These are phyloP conservation scores for Yamadazyma kitorensis DNA, from an alignment of 805 yeast genomes.

Conservation along the genomic window DNA sequence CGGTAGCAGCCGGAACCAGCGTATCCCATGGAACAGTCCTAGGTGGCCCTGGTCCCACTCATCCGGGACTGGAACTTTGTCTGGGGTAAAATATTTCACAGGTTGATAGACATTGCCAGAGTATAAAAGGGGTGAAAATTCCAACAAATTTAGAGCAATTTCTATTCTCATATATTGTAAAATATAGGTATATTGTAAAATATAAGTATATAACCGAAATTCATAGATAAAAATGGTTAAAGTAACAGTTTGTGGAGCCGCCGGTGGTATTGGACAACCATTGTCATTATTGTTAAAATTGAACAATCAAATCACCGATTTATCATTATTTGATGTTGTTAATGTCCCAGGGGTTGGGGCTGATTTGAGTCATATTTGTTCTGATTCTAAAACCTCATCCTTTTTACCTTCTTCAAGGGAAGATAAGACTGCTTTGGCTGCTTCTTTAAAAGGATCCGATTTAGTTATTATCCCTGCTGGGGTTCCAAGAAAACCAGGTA, in stretches of 20 bases:
- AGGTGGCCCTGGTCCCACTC: no score
- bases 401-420: slow-evolving; percentile 57
- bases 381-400: slow-evolving; percentile 58
- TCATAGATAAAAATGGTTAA: slow-evolving; percentile 45
- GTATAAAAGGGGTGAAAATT: slow-evolving; percentile 5
- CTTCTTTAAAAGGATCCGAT: slow-evolving; percentile 44
- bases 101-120: no score
- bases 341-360: slow-evolving; percentile 85
- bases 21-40: no score
- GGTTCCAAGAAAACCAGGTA: slow-evolving; percentile 90
- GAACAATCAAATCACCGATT: slow-evolving; percentile 56
- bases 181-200: no score
- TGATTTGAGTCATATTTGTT: slow-evolving; percentile 79
- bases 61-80: no score
- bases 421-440: slow-evolving; percentile 44
- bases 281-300: slow-evolving; percentile 77
- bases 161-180: no score
- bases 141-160: no score
- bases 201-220: no score
- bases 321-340: slow-evolving; percentile 83
- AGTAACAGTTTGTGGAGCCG: slow-evolving; percentile 87
- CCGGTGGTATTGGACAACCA: slow-evolving; percentile 95
- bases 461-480: slow-evolving; percentile 76
- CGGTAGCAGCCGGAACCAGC: no score
- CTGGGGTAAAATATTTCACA: no score